Percentiles rank a stretch among this genome's conserved stretches.
Conservation (phyloP, 2,329 filamentous ascomycete genomes). For the Calonectria pseudoturangicola region DNA sequence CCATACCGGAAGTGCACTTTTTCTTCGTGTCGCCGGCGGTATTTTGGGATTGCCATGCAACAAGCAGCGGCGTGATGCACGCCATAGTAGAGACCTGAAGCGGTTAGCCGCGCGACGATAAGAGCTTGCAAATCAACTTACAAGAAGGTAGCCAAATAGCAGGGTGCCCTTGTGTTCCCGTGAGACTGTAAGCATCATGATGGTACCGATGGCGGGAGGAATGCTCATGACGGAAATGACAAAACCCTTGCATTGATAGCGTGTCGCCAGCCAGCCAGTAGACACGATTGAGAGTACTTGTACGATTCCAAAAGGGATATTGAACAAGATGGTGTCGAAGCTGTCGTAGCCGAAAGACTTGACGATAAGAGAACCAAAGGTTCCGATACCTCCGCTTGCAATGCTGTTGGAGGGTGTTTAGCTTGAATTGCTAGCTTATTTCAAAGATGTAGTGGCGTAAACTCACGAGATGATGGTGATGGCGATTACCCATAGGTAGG, state of each 20-base stretch:
- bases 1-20: conserved; percentile 76
- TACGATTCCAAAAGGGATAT: conserved; percentile 76
- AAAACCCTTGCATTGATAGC: conserved; percentile 73
- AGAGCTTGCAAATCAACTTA: conserved; percentile 48
- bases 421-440: neutral
- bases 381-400: conserved; percentile 74
- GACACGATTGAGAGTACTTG: conserved; percentile 77
- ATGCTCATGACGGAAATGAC: conserved; percentile 73
- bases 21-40: conserved; percentile 81
- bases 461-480: conserved; percentile 72
- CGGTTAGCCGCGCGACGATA: conserved; percentile 43
- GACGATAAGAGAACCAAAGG: conserved; percentile 76
- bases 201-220: conserved; percentile 73
- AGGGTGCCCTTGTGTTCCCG: conserved; percentile 67
- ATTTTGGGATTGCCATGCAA: conserved; percentile 74
- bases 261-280: conserved; percentile 72
- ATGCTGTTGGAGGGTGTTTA: conserved; percentile 54
- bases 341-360: conserved; percentile 73
- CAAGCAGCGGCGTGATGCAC: conserved; percentile 67
- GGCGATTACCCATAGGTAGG: conserved; percentile 65
- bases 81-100: conserved; percentile 48
- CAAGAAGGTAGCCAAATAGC: conserved; percentile 75
- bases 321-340: conserved; percentile 75
- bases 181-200: conserved; percentile 71
- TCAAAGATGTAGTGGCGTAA: fast-evolving